A percentile compares a stretch with the other conserved stretches of the same genome.
phyloP scores from a whole-genome alignment of 768 basidiomycete species.

The Termitomyces sp. region DNA sequence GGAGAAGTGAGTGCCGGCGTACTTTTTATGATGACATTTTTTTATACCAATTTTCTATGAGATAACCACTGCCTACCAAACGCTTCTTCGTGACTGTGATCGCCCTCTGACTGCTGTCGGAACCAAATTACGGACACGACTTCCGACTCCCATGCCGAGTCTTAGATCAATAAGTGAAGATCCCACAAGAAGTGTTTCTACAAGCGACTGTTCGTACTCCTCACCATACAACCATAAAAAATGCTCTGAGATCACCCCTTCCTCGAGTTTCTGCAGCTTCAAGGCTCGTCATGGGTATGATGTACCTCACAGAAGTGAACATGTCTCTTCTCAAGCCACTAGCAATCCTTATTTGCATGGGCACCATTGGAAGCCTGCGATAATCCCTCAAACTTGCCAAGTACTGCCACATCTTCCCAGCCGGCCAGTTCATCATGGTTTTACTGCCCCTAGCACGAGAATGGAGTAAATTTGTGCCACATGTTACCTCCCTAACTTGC shows the following conservation, averaged over 20 bases:
- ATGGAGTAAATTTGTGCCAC: not conserved
- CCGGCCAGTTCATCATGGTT: not conserved
- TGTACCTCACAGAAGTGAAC: not conserved
- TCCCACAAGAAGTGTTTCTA: conserved; percentile 18
- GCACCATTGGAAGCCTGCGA: not conserved
- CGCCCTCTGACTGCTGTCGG: conserved; percentile 10
- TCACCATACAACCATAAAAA: conserved; percentile 18
- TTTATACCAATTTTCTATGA: conserved; percentile 17
- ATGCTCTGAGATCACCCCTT: conserved; percentile 24
- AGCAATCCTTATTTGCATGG: not conserved
- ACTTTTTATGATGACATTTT: not conserved
- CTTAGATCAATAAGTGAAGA: conserved; percentile 14
- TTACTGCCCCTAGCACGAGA: not conserved
- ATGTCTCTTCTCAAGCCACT: not conserved
- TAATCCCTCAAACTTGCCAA: not conserved
- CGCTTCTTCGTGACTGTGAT: conserved; percentile 37
- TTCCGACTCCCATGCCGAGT: conserved; percentile 14
- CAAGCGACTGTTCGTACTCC: conserved; percentile 22
- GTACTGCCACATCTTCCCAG: not conserved
- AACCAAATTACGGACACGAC: conserved; percentile 7
- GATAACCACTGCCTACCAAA: conserved; percentile 55
- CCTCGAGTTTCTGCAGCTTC: conserved; percentile 22
- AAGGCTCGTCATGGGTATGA: conserved; percentile 1
- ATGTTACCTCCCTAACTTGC: not conserved
- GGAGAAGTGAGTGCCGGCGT: conserved; percentile 39